Percentiles rank a stretch among this genome's conserved stretches.
Evolutionary conservation across 495 filamentous ascomycete species (phyloP).

Genomic region (Penicillium alfredii): DNA sequence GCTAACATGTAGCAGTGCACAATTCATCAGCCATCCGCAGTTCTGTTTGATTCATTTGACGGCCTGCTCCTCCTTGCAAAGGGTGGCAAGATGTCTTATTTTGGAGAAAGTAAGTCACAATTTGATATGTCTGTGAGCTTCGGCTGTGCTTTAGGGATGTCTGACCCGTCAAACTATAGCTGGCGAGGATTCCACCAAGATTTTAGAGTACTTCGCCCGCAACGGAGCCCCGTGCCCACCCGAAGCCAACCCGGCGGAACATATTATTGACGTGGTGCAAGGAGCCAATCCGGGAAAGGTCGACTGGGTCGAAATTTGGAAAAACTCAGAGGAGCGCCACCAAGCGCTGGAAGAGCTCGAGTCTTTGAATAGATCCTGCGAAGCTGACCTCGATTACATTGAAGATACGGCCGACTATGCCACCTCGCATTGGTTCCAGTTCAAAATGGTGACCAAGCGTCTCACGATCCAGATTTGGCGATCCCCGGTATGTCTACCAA

Average conservation of each 20-base stretch:
- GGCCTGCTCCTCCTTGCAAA: constrained; percentile 44
- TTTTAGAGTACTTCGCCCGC: constrained; percentile 50
- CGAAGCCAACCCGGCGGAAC: constrained; percentile 53
- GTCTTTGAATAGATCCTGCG: constrained; percentile 45
- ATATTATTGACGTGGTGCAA: constrained; percentile 48
- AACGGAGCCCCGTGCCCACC: constrained; percentile 45
- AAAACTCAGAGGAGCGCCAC: constrained; percentile 53
- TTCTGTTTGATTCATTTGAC: constrained; percentile 48
- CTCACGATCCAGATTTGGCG: constrained; percentile 88
- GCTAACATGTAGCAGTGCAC: constrained; percentile 50
- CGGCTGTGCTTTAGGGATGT: too few relatives aligned
- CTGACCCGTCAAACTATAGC: constrained; percentile 38
- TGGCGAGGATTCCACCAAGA: constrained; percentile 53
- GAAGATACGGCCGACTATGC: constrained; percentile 47
- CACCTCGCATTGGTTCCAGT: constrained; percentile 40
- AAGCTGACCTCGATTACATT: constrained; percentile 32
- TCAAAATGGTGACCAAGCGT: constrained; percentile 46
- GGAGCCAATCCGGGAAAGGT: constrained; percentile 23
- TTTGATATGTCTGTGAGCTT: too few relatives aligned
- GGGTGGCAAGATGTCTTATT: constrained; percentile 51
- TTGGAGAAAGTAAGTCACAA: constrained; percentile 46
- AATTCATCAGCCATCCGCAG: constrained; percentile 87
- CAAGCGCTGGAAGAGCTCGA: constrained; percentile 56
- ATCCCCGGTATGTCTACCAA: constrained; percentile 60
- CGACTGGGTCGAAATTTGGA: constrained; percentile 48